These are phyloP conservation scores for Picea engelmannii DNA, from an alignment of 83 land plant species.

Conservation along the genomic window DNA sequence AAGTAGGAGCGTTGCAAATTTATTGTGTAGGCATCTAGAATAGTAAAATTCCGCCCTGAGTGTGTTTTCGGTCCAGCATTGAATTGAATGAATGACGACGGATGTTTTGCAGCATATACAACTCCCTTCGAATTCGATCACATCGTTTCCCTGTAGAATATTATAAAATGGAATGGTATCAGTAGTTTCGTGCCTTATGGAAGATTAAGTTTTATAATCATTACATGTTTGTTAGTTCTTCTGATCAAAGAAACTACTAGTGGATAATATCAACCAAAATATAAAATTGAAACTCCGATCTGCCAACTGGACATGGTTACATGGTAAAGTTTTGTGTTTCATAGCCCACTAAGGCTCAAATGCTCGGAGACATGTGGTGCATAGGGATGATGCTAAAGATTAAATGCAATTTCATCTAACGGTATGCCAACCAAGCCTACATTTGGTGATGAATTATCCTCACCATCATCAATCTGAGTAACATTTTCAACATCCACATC, in stretches of 20 bases:
- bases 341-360: too few species aligned
- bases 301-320: too few species aligned
- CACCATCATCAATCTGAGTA: too few species aligned
- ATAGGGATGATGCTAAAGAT: too few species aligned
- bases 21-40: conserved; percentile 58
- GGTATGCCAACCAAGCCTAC: too few species aligned
- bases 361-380: too few species aligned
- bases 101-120: conserved; percentile 55
- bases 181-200: conserved; percentile 65
- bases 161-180: conserved; percentile 69
- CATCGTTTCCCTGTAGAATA: conserved; percentile 55
- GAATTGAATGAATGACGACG: conserved; percentile 64
- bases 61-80: conserved; percentile 62
- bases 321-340: too few species aligned
- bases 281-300: too few species aligned
- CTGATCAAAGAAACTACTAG: conserved; percentile 45
- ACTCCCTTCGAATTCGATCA: conserved; percentile 60
- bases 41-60: conserved; percentile 63
- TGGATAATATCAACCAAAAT: too few species aligned
- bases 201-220: conserved; percentile 44
- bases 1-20: conserved; percentile 60
- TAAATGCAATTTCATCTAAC: too few species aligned
- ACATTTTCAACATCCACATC: not conserved
- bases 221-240: conserved; percentile 52
- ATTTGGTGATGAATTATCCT: too few species aligned